phyloP scores from a whole-genome alignment of 2,329 filamentous ascomycete species.

The Coniochaeta pulveracea region DNA sequence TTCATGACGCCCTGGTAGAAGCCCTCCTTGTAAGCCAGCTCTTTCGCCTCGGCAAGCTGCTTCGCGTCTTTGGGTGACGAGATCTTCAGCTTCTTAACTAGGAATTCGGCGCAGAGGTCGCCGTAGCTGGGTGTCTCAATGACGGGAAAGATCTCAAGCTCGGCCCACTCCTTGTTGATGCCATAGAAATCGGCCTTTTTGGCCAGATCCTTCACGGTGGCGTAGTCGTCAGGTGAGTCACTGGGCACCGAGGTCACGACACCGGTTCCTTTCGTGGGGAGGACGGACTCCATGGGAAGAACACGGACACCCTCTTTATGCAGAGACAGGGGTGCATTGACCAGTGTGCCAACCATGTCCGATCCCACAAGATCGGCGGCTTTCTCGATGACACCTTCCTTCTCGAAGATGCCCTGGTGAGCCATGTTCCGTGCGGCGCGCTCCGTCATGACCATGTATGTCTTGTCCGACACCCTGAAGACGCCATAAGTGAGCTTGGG shows the following conservation, averaged over 20 bases:
- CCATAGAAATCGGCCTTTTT: constrained; percentile 97
- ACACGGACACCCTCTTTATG: constrained; percentile 79
- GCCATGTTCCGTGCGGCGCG: constrained; percentile 87
- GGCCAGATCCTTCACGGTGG: constrained; percentile 72
- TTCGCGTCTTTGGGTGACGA: constrained; percentile 90
- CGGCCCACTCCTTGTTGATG: constrained; percentile 94
- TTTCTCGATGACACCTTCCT: constrained; percentile 65
- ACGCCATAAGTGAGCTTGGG: constrained; percentile 84
- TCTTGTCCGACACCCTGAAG: constrained; percentile 65
- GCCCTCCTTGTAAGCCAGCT: constrained; percentile 91
- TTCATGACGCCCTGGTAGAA: constrained; percentile 90
- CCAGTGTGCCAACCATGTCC: constrained; percentile 75
- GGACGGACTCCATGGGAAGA: constrained; percentile 88
- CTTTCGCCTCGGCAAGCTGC: constrained; percentile 86
- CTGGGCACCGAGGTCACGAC: constrained; percentile 94
- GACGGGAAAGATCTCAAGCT: constrained; percentile 79
- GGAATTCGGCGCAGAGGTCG: constrained; percentile 67
- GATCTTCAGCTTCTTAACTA: constrained; percentile 93
- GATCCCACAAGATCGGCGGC: constrained; percentile 66
- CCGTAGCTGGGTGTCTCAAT: constrained; percentile 75
- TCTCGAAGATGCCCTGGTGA: constrained; percentile 76
- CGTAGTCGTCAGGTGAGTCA: constrained; percentile 91
- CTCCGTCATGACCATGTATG: constrained; percentile 78
- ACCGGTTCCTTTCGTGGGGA: constrained; percentile 88
- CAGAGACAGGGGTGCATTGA: constrained; percentile 79